A percentile compares a stretch with the other conserved stretches of the same genome.
phyloP scores from a whole-genome alignment of 768 basidiomycete species.

The Mrakia blollopis region DNA sequence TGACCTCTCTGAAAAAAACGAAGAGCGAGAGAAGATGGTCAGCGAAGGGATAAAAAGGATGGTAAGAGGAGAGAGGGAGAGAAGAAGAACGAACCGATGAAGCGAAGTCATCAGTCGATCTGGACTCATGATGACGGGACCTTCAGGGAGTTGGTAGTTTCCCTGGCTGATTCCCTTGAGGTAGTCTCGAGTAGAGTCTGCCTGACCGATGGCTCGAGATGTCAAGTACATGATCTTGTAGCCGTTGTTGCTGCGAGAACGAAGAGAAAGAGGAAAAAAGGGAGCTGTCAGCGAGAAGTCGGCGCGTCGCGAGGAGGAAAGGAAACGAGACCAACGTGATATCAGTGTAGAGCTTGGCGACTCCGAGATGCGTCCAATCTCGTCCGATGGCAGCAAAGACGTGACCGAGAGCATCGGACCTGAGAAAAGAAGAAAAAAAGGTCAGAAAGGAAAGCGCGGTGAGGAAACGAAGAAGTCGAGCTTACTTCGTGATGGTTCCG shows the following conservation, averaged over 20 bases:
- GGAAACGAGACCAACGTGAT: slow-evolving; percentile 48
- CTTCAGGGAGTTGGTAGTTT: slow-evolving; percentile 92
- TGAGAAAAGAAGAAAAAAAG: slow-evolving; percentile 42
- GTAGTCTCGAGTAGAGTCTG: slow-evolving; percentile 92
- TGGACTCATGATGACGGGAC: slow-evolving; percentile 98
- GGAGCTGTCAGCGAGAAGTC: neutral
- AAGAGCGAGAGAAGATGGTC: neutral
- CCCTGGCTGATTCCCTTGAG: slow-evolving; percentile 92
- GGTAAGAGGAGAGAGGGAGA: neutral
- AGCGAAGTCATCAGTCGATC: slow-evolving; percentile 89
- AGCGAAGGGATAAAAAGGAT: neutral
- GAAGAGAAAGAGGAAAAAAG: neutral
- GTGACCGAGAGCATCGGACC: slow-evolving; percentile 92
- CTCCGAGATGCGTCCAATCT: slow-evolving; percentile 96
- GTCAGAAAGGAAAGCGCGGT: neutral
- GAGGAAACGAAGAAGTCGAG: slow-evolving; percentile 16
- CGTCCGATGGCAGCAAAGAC: slow-evolving; percentile 96
- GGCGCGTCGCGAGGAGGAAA: neutral
- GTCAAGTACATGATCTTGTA: slow-evolving; percentile 98
- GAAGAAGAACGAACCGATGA: slow-evolving; percentile 62
- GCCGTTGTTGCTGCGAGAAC: slow-evolving; percentile 62
- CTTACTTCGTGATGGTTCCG: slow-evolving; percentile 95
- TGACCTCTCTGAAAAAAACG: slow-evolving; percentile 67
- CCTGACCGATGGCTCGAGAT: slow-evolving; percentile 93
- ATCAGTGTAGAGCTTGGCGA: slow-evolving; percentile 95